Evolutionary conservation across 192 early-diverging fungal genomes (phyloP).

Genomic region (Thamnidium elegans): DNA sequence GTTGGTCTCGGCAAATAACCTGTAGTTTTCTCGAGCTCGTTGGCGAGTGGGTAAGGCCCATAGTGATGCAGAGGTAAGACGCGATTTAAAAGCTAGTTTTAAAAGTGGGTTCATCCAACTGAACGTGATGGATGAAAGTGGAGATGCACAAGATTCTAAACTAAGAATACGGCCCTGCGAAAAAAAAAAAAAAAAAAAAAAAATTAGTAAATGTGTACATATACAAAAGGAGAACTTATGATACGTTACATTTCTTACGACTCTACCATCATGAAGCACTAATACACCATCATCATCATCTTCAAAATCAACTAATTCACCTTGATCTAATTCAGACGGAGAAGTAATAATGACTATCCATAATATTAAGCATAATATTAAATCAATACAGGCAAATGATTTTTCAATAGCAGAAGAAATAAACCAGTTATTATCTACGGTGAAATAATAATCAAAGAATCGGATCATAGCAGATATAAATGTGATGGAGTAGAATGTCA

Average conservation of each 20-base stretch:
- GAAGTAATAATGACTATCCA: constrained; percentile 26
- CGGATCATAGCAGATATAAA: constrained; percentile 12
- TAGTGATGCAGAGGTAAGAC: constrained; percentile 16
- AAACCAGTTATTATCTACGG: not conserved
- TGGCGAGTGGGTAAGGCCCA: constrained; percentile 24
- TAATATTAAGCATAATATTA: constrained; percentile 4
- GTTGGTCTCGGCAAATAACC: not conserved
- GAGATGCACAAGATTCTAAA: constrained; percentile 29
- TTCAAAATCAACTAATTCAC: constrained; percentile 32
- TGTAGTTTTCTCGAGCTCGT: constrained; percentile 21
- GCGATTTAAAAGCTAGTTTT: not conserved
- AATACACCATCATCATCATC: constrained; percentile 34
- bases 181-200: constrained; percentile 4
- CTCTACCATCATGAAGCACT: constrained; percentile 34
- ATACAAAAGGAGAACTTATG: too few species aligned
- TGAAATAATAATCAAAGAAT: constrained; percentile 11
- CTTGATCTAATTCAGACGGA: constrained; percentile 26
- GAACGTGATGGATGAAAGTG: constrained; percentile 28
- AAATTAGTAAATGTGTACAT: not conserved
- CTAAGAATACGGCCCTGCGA: constrained; percentile 36
- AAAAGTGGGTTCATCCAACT: constrained; percentile 35
- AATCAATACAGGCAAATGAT: constrained; percentile 13
- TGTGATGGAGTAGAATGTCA: constrained; percentile 25
- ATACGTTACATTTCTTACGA: constrained; percentile 30
- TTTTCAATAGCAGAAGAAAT: constrained; percentile 16